These are phyloP conservation scores for Starmera dryadoides DNA, from an alignment of 805 yeast genomes.

Conservation along the genomic window DNA sequence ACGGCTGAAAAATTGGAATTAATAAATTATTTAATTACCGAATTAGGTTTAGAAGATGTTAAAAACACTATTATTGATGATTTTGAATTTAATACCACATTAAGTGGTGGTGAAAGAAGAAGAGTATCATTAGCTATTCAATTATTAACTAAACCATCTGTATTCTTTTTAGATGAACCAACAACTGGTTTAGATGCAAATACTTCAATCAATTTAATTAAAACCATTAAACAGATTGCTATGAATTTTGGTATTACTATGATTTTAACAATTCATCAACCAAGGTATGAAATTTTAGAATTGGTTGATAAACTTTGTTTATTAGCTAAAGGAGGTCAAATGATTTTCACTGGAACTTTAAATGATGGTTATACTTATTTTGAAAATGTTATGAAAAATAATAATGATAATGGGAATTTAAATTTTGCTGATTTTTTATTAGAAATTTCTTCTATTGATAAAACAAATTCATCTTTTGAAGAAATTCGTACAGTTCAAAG, in stretches of 20 bases:
- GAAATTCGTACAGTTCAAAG: conserved; percentile 25
- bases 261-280: conserved; percentile 76
- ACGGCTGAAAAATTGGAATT: conserved; percentile 36
- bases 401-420: conserved; percentile 33
- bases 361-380: conserved; percentile 46
- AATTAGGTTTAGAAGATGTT: conserved; percentile 61
- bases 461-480: conserved; percentile 24
- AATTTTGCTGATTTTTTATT: conserved; percentile 60
- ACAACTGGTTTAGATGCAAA: conserved; percentile 83
- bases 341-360: conserved; percentile 41
- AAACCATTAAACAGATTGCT: conserved; percentile 53
- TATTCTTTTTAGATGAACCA: conserved; percentile 79
- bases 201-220: conserved; percentile 59
- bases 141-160: conserved; percentile 65
- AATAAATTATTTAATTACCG: conserved; percentile 53
- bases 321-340: conserved; percentile 55
- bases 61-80: conserved; percentile 54
- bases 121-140: conserved; percentile 75
- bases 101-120: conserved; percentile 83
- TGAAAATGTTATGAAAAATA: conserved; percentile 11
- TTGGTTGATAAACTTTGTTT: conserved; percentile 63
- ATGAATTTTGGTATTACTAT: conserved; percentile 57
- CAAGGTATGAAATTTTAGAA: conserved; percentile 67
- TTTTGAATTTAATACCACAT: conserved; percentile 38
- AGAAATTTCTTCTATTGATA: conserved; percentile 52